Percentiles rank a stretch among this genome's conserved stretches.
Evolutionary conservation across 2,329 filamentous ascomycete species (phyloP).

Genomic region (Pseudogymnoascus sp.): DNA sequence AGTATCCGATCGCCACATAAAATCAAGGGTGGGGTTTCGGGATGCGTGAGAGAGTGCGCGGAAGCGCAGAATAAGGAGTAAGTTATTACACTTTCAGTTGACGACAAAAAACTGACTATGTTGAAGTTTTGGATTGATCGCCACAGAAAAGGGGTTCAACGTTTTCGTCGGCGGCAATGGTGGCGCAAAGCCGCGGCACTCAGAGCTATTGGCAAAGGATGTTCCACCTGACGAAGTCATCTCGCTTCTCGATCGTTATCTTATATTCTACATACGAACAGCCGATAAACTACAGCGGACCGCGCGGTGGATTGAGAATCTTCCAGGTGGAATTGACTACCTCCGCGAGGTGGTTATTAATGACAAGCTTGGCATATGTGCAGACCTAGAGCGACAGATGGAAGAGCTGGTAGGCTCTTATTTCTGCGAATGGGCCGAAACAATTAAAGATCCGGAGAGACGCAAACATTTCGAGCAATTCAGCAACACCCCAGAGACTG

Average conservation of each 20-base stretch:
- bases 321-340: conserved; percentile 78
- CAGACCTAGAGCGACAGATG: conserved; percentile 81
- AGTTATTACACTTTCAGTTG: conserved; percentile 25
- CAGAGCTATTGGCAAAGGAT: conserved; percentile 76
- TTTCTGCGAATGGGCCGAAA: conserved; percentile 90
- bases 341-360: conserved; percentile 74
- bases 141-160: conserved; percentile 88
- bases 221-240: conserved; percentile 75
- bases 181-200: conserved; percentile 73
- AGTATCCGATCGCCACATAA: conserved; percentile 84
- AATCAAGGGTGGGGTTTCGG: conserved; percentile 81
- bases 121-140: conserved; percentile 72
- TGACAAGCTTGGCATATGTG: conserved; percentile 78
- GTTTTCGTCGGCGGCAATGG: conserved; percentile 87
- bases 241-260: conserved; percentile 76
- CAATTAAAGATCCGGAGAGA: conserved; percentile 59
- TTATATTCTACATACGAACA: conserved; percentile 90
- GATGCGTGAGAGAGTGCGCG: conserved; percentile 86
- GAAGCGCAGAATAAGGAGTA: conserved; percentile 89
- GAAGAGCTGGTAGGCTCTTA: conserved; percentile 70
- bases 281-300: conserved; percentile 85
- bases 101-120: conserved; percentile 13
- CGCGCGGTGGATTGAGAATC: conserved; percentile 74
- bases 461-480: conserved; percentile 71
- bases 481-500: conserved; percentile 66